Base-by-base conservation (phyloP, 2,329 filamentous ascomycete genomes). In the Corynespora cassiicola region DNA sequence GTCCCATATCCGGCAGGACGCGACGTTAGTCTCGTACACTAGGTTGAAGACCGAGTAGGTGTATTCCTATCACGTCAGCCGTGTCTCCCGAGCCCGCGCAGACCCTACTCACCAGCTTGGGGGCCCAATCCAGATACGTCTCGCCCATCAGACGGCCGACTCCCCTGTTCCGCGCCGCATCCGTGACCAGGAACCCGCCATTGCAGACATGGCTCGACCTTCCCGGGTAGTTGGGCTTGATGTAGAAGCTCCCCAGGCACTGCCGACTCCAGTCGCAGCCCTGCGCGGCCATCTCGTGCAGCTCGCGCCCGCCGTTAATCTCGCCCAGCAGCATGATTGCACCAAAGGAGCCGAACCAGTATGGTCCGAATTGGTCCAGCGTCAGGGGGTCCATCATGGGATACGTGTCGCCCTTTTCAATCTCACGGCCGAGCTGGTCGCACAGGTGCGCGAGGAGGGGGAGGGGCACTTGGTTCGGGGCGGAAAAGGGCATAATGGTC, bases 1-100 rank as follows among this genome's bases (percentile, higher is more conserved):
- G 69, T 96, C 90, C 90, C 90, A 96, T 61, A 95, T 90, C 48
- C 87, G 85, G 66, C 90, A 91, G 20, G 88, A 92, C 1, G 88
- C 90, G 16, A 94, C 86, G 68, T 95, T 95, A 50, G 88, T 95
- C 75, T 95, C 90, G 73, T 95, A 95, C 6, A 95, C 90, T 32
- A 95, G 80, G 68, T 95, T 95, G 78, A 96, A 96, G 47, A 96
- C 88, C 25, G 88, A 91, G 74, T 95, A 95, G 1, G 86, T 87
- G 72, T 95, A 96, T 31, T 90, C 89, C 79, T 82, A 24, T 9
- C 4, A 19, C 26, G 31, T 59, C 28, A 56, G 46, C 9, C 16
- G 22, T 10, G 19, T 21, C 7, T 26, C 19, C 9, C 20, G 9
- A 11, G 5, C 22, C 16, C 23, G 19, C 18, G 22, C 12, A 18